Evolutionary conservation across 257 asterid species (phyloP), one percentile per base, ranked within the genome.

Genomic region (Catharanthus roseus): DNA sequence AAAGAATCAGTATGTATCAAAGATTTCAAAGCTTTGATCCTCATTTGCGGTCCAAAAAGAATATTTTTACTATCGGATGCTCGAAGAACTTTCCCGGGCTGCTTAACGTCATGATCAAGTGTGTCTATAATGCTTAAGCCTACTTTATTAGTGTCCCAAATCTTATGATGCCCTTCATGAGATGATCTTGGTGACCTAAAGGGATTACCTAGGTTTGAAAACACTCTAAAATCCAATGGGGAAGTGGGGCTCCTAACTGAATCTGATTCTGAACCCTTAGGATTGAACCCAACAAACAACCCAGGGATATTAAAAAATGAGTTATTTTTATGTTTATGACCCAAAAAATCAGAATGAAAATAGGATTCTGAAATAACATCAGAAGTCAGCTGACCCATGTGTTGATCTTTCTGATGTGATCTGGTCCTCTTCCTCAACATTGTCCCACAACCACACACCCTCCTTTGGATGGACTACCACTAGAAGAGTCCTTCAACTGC

Each of bases 171-270:
- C 67, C 84, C 87, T 65, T 84, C 92, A 42, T 74, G 76, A 28
- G 74, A 77, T 4, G 81, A 63, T 68, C 68, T 87, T 26, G 77
- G 79, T 28, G 87, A 78, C 88, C 95, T 88, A 76, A 87, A 87
- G 50, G 92, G 92, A 74, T 81, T 89, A 5, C 96, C 90, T 7
- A 90, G 75, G 77, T 82, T 78, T 29, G 95, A 86, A 74, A 93
- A 88, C 34, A 89, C 85, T 75, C 91, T 85, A 72, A 89, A 88
- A 71, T 93, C 99, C 81, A 93, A 85, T 0, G 99, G 92, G 38
- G 97, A 93, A 38, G 96, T 93, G 0, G 99, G 97, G 70, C 99
- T 93, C 76, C 85, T 88, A 56, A 84, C 90, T n/a, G 99, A 85
- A 77, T 93, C 96, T 19, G 88, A 83, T 63, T 93, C 99, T 6